Conservation (phyloP, 371 early-diverging fungal genomes). For the Mucor ambiguus region DNA sequence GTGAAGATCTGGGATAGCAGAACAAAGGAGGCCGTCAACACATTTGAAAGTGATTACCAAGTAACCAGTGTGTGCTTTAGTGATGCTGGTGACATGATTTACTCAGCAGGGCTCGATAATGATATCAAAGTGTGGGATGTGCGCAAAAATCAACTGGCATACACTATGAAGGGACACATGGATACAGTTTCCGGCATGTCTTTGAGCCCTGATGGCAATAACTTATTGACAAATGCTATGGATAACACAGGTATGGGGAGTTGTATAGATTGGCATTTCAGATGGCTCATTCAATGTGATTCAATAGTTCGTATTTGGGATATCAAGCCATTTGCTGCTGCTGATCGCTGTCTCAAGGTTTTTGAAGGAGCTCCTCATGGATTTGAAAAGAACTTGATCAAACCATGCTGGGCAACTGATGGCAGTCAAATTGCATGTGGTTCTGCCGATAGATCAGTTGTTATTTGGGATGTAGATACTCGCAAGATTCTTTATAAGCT, state of each 20-base stretch:
- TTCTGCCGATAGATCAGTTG: slow-evolving; percentile 90
- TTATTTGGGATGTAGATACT: slow-evolving; percentile 93
- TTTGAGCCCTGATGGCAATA: slow-evolving; percentile 82
- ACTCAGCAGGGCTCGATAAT: slow-evolving; percentile 91
- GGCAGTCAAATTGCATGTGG: slow-evolving; percentile 92
- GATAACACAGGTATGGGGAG: slow-evolving; percentile 79
- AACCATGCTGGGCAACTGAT: slow-evolving; percentile 89
- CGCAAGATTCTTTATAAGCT: slow-evolving; percentile 89
- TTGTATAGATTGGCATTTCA: background rate
- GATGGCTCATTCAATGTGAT: background rate
- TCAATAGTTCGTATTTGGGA: slow-evolving; percentile 89
- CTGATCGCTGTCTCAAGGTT: slow-evolving; percentile 63
- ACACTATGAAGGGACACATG: slow-evolving; percentile 79
- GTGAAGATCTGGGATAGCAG: slow-evolving; percentile 81
- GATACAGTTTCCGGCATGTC: slow-evolving; percentile 91
- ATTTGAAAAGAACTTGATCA: slow-evolving; percentile 89
- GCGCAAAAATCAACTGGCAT: slow-evolving; percentile 68
- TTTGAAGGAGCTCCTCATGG: slow-evolving; percentile 94
- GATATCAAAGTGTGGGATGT: slow-evolving; percentile 90
- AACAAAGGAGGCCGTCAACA: slow-evolving; percentile 72
- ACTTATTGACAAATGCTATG: slow-evolving; percentile 84
- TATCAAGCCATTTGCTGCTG: slow-evolving; percentile 84
- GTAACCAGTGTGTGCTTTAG: slow-evolving; percentile 81
- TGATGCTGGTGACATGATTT: slow-evolving; percentile 82
- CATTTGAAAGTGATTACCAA: slow-evolving; percentile 73